A percentile compares a stretch with the other conserved stretches of the same genome.
Conservation (phyloP, 345 rosid genomes). For the Aegle marmelos region DNA sequence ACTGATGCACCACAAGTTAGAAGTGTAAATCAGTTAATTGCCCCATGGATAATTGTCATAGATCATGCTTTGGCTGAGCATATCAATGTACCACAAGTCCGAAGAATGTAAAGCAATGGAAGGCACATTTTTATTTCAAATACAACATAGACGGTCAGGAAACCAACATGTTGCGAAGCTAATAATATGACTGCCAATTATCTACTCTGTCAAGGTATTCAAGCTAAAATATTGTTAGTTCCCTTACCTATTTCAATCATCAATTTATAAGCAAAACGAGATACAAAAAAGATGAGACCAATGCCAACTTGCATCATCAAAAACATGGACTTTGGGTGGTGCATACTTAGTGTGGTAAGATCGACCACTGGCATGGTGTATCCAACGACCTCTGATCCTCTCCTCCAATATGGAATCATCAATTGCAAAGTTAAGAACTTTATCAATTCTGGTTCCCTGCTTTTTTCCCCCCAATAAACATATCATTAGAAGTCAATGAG, state of each 20-base stretch:
- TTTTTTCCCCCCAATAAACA: constrained; percentile 20
- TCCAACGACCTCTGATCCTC: constrained; percentile 92
- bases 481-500: constrained; percentile 2
- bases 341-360: constrained; percentile 82
- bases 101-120: background rate
- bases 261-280: background rate
- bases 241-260: background rate
- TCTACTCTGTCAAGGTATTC: background rate
- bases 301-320: constrained; percentile 69
- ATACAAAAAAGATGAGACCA: background rate
- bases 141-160: background rate
- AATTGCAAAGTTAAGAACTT: constrained; percentile 81
- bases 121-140: background rate
- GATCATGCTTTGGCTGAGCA: background rate
- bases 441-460: constrained; percentile 67
- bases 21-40: background rate
- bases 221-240: background rate
- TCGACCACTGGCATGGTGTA: constrained; percentile 89
- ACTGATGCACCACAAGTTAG: background rate
- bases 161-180: background rate
- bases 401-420: constrained; percentile 89
- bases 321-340: constrained; percentile 64
- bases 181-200: background rate
- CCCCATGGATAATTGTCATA: background rate
- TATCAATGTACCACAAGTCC: background rate